Conservation (phyloP, 2,329 filamentous ascomycete species). For the Trichothecium sympodiale region DNA sequence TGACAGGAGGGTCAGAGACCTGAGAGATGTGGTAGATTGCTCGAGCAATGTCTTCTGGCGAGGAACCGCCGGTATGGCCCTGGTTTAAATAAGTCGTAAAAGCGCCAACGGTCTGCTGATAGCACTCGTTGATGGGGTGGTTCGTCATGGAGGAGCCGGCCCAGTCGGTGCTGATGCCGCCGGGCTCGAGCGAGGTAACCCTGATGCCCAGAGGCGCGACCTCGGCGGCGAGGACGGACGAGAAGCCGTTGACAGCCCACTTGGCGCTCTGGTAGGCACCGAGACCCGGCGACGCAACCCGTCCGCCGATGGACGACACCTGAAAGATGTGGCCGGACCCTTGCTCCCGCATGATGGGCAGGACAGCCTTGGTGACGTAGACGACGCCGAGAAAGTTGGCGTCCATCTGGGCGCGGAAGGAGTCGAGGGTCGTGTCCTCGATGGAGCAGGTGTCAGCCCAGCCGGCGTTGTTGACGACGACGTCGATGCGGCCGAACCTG, state of each 20-base stretch:
- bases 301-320: conserved; percentile 25
- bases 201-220: conserved; percentile 24
- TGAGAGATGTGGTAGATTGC: conserved; percentile 15
- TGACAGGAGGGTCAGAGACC: conserved; percentile 16
- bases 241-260: conserved; percentile 26
- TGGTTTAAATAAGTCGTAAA: conserved; percentile 5
- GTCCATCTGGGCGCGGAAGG: conserved; percentile 43
- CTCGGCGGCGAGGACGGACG: conserved; percentile 22
- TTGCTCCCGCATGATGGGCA: conserved; percentile 21
- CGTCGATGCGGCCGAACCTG: conserved; percentile 44
- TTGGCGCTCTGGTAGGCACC: conserved; percentile 26
- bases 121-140: conserved; percentile 19
- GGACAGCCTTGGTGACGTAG: conserved; percentile 34
- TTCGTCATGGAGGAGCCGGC: conserved; percentile 16
- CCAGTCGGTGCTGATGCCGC: conserved; percentile 29
- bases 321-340: conserved; percentile 24
- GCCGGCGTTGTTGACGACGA: conserved; percentile 51
- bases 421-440: conserved; percentile 36
- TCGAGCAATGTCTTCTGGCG: conserved; percentile 14
- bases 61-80: conserved; percentile 3
- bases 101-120: conserved; percentile 21
- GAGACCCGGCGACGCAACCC: conserved; percentile 20
- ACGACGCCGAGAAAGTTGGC: conserved; percentile 49
- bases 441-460: conserved; percentile 42
- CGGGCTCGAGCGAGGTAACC: conserved; percentile 26